Conservation (phyloP, 192 early-diverging fungal genomes). For the Entrophospora sp. region DNA sequence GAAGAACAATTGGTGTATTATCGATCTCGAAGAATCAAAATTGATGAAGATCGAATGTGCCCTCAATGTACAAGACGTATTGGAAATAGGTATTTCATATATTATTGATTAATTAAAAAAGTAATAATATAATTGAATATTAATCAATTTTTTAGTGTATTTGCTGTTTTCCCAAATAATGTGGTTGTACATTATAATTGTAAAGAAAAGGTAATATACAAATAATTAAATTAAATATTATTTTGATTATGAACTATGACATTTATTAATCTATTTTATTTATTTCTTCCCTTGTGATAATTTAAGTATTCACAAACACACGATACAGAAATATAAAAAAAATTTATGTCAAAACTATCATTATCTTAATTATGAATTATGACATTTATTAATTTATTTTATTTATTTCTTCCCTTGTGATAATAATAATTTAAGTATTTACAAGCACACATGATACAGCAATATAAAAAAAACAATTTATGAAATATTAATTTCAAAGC, state of each 20-base stretch:
- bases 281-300: too few relatives aligned
- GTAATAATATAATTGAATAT: too few relatives aligned
- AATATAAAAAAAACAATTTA: slow-evolving; percentile 12
- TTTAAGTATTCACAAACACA: slow-evolving; percentile 13
- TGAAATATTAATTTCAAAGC: neutral
- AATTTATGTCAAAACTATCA: neutral
- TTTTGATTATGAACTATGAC: neutral
- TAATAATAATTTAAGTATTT: too few relatives aligned
- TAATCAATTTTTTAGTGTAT: slow-evolving; percentile 40
- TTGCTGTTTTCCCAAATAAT: slow-evolving; percentile 65
- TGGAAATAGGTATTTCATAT: slow-evolving; percentile 52
- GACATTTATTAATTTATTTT: neutral
- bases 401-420: too few relatives aligned
- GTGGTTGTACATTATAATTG: slow-evolving; percentile 70
- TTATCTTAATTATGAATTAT: neutral
- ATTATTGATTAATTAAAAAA: too few relatives aligned
- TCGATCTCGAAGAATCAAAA: slow-evolving; percentile 48
- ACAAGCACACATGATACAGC: slow-evolving; percentile 4
- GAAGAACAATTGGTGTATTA: slow-evolving; percentile 57
- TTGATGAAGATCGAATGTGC: slow-evolving; percentile 72
- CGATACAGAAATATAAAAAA: slow-evolving; percentile 13
- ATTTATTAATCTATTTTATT: neutral
- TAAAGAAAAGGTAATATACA: slow-evolving; percentile 36
- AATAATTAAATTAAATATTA: neutral
- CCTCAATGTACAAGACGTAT: slow-evolving; percentile 57